A percentile compares a stretch with the other conserved stretches of the same genome.
phyloP scores from a whole-genome alignment of 805 yeast species.

The Yamadazyma ubonensis region DNA sequence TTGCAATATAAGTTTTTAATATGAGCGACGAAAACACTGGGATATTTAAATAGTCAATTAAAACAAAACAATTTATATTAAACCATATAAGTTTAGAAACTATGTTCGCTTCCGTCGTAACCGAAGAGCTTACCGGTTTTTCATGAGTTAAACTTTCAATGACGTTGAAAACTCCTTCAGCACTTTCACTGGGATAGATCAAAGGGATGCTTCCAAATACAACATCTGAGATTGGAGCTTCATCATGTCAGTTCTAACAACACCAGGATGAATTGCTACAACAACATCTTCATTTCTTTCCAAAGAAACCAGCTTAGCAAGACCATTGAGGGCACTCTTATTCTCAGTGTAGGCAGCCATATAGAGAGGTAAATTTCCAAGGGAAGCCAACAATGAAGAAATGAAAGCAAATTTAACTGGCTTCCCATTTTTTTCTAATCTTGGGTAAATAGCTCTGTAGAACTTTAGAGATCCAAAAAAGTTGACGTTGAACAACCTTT shows the following conservation, averaged over 20 bases:
- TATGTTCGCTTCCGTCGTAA: no score
- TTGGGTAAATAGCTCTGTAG: background rate
- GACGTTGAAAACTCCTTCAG: background rate
- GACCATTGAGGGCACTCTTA: slow-evolving; percentile 33
- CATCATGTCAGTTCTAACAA: slow-evolving; percentile 35
- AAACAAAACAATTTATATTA: no score
- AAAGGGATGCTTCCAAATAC: background rate
- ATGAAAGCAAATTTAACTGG: slow-evolving; percentile 1
- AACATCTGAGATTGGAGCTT: background rate
- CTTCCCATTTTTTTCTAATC: slow-evolving; percentile 3
- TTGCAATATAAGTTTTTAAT: no score
- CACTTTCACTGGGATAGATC: slow-evolving; percentile 1
- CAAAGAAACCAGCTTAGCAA: slow-evolving; percentile 21
- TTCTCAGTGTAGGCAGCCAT: slow-evolving; percentile 27
- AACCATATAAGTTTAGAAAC: no score
- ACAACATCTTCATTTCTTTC: slow-evolving; percentile 26
- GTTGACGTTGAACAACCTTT: slow-evolving; percentile 1
- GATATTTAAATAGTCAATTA: no score
- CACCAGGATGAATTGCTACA: slow-evolving; percentile 39
- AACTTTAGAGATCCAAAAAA: slow-evolving; percentile 4
- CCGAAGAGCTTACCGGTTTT: no score
- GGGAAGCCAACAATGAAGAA: slow-evolving; percentile 16
- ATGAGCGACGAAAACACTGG: no score
- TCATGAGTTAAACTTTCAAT: background rate
- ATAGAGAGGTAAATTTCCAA: background rate